Conservation (phyloP, 2,329 filamentous ascomycete genomes). For the Penicillium palitans region DNA sequence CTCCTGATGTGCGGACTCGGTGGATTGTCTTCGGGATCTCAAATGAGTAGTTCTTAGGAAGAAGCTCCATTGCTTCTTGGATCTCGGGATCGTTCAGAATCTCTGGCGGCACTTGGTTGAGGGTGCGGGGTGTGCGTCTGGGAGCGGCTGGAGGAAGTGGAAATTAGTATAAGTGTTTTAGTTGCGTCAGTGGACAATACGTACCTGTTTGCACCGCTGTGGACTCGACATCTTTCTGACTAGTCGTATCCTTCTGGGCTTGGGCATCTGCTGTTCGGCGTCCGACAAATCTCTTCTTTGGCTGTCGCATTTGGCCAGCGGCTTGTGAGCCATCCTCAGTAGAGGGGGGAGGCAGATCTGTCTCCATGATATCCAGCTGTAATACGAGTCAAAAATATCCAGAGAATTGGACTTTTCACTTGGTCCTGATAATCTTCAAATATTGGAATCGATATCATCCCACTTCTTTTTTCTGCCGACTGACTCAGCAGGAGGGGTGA, state of each 20-base stretch:
- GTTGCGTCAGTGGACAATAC: constrained; percentile 1
- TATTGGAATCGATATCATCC: constrained; percentile 11
- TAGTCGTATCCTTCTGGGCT: constrained; percentile 58
- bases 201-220: constrained; percentile 51
- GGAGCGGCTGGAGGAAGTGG: constrained; percentile 59
- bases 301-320: constrained; percentile 57
- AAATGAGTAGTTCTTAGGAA: constrained; percentile 96
- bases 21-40: constrained; percentile 99
- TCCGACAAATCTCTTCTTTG: constrained; percentile 90
- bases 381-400: neutral
- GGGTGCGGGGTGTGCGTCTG: constrained; percentile 70
- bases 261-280: constrained; percentile 64
- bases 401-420: neutral
- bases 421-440: neutral
- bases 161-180: constrained; percentile 3
- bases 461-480: constrained; percentile 21
- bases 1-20: constrained; percentile 75
- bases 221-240: constrained; percentile 62
- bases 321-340: constrained; percentile 2
- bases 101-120: constrained; percentile 86
- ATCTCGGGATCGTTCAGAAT: constrained; percentile 84
- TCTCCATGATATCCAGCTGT: neutral
- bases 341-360: neutral
- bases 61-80: constrained; percentile 79
- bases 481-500: constrained; percentile 14